Evolutionary conservation across 2,329 filamentous ascomycete species (phyloP), one percentile per base, ranked within the genome.

Genomic region (Stemphylium beticola): DNA sequence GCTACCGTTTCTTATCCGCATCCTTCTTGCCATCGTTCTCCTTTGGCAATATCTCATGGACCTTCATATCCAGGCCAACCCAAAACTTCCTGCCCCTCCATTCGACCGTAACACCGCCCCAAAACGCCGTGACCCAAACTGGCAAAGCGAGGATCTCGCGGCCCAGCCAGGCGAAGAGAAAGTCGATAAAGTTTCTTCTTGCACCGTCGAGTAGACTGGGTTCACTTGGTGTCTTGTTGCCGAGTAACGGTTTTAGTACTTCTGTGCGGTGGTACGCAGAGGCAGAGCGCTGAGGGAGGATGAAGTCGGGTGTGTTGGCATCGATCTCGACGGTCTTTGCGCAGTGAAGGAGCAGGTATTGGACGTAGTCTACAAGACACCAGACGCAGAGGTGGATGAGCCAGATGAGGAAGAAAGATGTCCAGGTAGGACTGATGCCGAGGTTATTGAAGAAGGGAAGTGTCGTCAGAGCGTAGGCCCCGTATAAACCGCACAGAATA

Each of bases 61-160:
- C 93, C 45, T 87, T 90, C 82, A 93, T 93, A 72, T 98, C 90
- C 64, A 91, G 82, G 1, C 88, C 86, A 1, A 98, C 93, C 66
- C 84, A 85, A 72, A 98, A 98, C 24, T 80, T 83, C 67, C 87
- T 88, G 0, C 93, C 93, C 50, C 95, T 82, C 96, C 95, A 99
- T 47, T 85, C 85, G 0, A 99, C 91, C 0, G 87, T 93, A 1
- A 89, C 86, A 0, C 95, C 95, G n/a, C 93, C 88, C 64, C 91
- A 85, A 17, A 97, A 90, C 0, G 95, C 95, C 85, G 89, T 92
- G 0, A 86, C 79, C 95, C 95, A 99, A 55, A 99, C 89, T 0
- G 93, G 93, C 40, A 96, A 79, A 0, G 95, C 93, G 8, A 97
- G 80, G 0, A 85, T 61, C 76, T 99, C 95, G 29, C 95, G 82